These are phyloP conservation scores for Schrenkiella parvula DNA, from an alignment of 345 rosid species.

Conservation along the genomic window DNA sequence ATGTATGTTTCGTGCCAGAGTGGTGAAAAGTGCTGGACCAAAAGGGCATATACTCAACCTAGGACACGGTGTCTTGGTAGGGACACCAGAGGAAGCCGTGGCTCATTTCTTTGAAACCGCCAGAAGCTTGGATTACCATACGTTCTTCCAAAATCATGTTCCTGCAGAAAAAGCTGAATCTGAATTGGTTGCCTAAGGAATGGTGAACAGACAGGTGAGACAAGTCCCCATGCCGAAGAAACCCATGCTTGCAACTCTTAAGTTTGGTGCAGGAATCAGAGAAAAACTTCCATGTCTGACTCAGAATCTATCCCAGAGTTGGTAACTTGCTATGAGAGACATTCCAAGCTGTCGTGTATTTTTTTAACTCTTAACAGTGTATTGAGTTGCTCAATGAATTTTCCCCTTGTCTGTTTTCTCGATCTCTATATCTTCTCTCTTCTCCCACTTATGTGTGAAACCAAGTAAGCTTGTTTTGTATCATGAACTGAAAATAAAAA, in stretches of 20 bases:
- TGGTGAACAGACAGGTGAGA: conserved; percentile 12
- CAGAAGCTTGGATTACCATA: conserved; percentile 55
- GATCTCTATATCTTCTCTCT: neutral
- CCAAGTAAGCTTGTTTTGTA: neutral
- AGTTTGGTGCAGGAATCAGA: conserved; percentile 18
- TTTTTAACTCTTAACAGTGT: conserved; percentile 13
- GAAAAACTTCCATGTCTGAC: neutral
- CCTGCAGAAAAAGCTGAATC: conserved; percentile 41
- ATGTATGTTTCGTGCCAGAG: conserved; percentile 41
- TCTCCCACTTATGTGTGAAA: neutral
- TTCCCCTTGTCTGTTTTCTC: neutral
- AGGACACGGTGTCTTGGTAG: conserved; percentile 91
- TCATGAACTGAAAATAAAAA: neutral
- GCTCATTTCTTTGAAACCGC: conserved; percentile 85
- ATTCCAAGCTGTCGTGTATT: neutral
- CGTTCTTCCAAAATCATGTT: conserved; percentile 37
- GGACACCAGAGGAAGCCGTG: conserved; percentile 93
- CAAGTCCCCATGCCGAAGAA: neutral
- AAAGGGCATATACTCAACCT: conserved; percentile 85
- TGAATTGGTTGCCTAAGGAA: conserved; percentile 50
- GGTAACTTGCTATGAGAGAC: conserved; percentile 4
- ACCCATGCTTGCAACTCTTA: neutral
- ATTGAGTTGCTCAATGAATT: conserved; percentile 7
- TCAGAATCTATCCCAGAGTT: neutral
- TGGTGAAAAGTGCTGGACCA: conserved; percentile 78